Evolutionary conservation across 2,329 filamentous ascomycete species (phyloP).

Genomic region (Phialemoniopsis sp.): DNA sequence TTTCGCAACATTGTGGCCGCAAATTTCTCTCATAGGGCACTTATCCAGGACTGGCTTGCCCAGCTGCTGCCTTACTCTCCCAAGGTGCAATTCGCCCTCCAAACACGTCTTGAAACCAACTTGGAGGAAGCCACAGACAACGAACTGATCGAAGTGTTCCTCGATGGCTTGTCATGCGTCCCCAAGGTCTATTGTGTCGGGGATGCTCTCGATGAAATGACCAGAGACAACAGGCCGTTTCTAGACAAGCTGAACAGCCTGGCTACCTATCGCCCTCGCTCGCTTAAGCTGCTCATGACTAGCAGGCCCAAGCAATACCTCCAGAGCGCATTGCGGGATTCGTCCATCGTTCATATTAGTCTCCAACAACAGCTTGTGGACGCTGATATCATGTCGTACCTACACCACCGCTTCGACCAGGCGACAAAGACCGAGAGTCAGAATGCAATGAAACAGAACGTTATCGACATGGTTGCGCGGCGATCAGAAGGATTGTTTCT

Average conservation of each 20-base stretch:
- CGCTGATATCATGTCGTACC: conserved; percentile 31
- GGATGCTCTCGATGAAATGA: conserved; percentile 35
- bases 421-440: not conserved
- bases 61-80: conserved; percentile 24
- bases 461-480: conserved; percentile 12
- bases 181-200: conserved; percentile 22
- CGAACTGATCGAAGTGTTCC: conserved; percentile 13
- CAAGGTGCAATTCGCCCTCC: conserved; percentile 17
- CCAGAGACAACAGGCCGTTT: conserved; percentile 18
- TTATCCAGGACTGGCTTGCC: conserved; percentile 27
- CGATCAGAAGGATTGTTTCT: conserved; percentile 36
- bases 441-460: conserved; percentile 5
- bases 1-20: conserved; percentile 31
- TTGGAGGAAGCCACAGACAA: conserved; percentile 9
- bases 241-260: conserved; percentile 18
- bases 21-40: conserved; percentile 21
- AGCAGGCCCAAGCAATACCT: conserved; percentile 23
- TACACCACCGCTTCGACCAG: conserved; percentile 14
- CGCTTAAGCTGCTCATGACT: conserved; percentile 31
- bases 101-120: not conserved
- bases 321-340: conserved; percentile 9
- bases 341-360: conserved; percentile 18
- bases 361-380: conserved; percentile 26
- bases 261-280: conserved; percentile 15
- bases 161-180: conserved; percentile 8